A percentile compares a stretch with the other conserved stretches of the same genome.
Evolutionary conservation across 2,329 filamentous ascomycete species (phyloP).

Genomic region (Emericellopsis cladophorae): DNA sequence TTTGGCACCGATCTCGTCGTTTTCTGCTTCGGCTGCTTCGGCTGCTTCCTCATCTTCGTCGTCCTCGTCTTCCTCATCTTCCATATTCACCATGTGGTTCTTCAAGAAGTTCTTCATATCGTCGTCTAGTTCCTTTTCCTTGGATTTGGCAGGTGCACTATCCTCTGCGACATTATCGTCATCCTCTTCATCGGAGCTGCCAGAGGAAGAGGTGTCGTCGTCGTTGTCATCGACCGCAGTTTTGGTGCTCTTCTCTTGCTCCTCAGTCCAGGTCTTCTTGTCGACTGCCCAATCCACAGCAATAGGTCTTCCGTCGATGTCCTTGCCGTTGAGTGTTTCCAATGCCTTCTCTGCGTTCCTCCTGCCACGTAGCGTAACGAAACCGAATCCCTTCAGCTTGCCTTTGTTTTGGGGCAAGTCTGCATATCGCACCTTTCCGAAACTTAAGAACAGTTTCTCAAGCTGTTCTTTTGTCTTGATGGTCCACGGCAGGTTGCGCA

Average conservation of each 20-base stretch:
- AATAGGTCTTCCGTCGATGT: conserved; percentile 74
- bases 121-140: conserved; percentile 28
- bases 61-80: conserved; percentile 41
- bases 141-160: conserved; percentile 15
- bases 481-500: conserved; percentile 92
- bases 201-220: conserved; percentile 13
- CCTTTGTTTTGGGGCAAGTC: conserved; percentile 70
- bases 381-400: conserved; percentile 79
- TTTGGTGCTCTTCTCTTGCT: conserved; percentile 22
- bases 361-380: conserved; percentile 74
- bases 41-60: conserved; percentile 29
- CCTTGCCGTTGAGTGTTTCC: conserved; percentile 74
- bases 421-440: conserved; percentile 81
- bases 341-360: conserved; percentile 90
- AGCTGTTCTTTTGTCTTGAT: conserved; percentile 80
- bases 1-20: neutral
- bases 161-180: conserved; percentile 14
- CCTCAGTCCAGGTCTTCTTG: conserved; percentile 77
- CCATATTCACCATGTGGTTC: conserved; percentile 42
- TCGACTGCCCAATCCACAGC: conserved; percentile 97
- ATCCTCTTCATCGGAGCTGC: conserved; percentile 15
- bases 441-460: conserved; percentile 66
- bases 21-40: conserved; percentile 25
- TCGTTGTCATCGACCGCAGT: conserved; percentile 20
- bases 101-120: conserved; percentile 44